Evolutionary conservation across 2,329 filamentous ascomycete genomes (phyloP), one percentile per base, ranked within the genome.

Genomic region (Nothophoma quercina): DNA sequence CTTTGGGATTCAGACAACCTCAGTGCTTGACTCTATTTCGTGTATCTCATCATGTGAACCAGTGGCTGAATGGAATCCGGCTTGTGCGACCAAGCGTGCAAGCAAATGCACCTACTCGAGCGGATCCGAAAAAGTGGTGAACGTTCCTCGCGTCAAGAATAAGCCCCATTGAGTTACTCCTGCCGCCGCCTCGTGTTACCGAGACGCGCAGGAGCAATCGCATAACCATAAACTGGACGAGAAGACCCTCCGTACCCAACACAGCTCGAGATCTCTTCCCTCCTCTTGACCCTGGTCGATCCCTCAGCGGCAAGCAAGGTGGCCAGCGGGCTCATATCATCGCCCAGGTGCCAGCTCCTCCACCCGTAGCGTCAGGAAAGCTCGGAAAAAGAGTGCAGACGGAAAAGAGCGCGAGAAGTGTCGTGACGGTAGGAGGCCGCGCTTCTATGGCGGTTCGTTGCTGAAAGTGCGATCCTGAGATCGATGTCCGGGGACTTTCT

Each of bases 391-490:
- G 78, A 85, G 83, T 84, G 74, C 78, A 71, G 69, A 75, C 78
- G 78, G 80, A 79, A 55, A 77, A 78, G 77, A 80, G 78, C 73
- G 75, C 73, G 68, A 77, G 73, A 65, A 65, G 73, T 72, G 72
- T 75, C 51, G 62, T 55, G 36, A 44, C 56, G 77, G 79, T 77
- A 79, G 78, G 81, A 83, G 86, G 85, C 91, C 91, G 90, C 92
- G 92, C 93, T 96, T 96, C 88, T 97, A 93, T 96, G 93, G 92
- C 93, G 93, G 91, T 91, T 93, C 91, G 90, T 97, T 96, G 96
- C 91, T 91, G 91, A 93, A 72, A 63, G 85, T 77, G 78, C 75
- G 79, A 58, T 81, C 60, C 58, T 45, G 29, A 80, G 75, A 65
- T 83, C 84, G 79, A 60, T 88, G 93, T 97, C 93, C 93, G 93